phyloP scores from a whole-genome alignment of 78 protist genomes.

The Dictyostelium citrinum region DNA sequence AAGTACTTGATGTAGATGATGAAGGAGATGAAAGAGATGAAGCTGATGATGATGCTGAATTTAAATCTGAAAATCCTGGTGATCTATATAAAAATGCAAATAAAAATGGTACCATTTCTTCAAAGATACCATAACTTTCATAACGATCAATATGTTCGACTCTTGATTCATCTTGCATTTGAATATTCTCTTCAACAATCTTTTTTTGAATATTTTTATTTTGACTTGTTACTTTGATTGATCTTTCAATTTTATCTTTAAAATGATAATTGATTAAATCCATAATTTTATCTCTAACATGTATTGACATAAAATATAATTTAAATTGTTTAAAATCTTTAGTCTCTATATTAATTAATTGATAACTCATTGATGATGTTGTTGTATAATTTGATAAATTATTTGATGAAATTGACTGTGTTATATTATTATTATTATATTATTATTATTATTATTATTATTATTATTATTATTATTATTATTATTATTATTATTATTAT shows the following conservation, averaged over 20 bases:
- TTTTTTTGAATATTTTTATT: constrained; percentile 20
- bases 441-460: background rate
- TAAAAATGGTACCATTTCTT: constrained; percentile 33
- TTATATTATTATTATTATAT: background rate
- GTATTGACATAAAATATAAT: background rate
- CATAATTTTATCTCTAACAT: constrained; percentile 1
- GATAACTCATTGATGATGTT: background rate
- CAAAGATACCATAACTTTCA: constrained; percentile 56
- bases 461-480: background rate
- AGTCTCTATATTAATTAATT: constrained; percentile 7
- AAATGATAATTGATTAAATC: constrained; percentile 20
- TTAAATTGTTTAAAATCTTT: constrained; percentile 17
- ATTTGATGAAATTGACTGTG: background rate
- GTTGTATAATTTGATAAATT: background rate
- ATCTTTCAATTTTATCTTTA: constrained; percentile 8
- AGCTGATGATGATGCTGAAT: background rate
- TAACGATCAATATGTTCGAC: constrained; percentile 48
- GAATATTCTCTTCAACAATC: constrained; percentile 36
- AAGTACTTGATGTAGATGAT: too few relatives aligned
- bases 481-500: background rate
- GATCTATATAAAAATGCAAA: constrained; percentile 12
- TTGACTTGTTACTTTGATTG: background rate
- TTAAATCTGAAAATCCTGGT: background rate
- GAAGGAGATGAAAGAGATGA: background rate
- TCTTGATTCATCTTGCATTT: constrained; percentile 5